Percentiles rank a stretch among this genome's conserved stretches.
phyloP scores from a whole-genome alignment of 2,329 filamentous ascomycete genomes.

The Exophiala lecanii-corni region DNA sequence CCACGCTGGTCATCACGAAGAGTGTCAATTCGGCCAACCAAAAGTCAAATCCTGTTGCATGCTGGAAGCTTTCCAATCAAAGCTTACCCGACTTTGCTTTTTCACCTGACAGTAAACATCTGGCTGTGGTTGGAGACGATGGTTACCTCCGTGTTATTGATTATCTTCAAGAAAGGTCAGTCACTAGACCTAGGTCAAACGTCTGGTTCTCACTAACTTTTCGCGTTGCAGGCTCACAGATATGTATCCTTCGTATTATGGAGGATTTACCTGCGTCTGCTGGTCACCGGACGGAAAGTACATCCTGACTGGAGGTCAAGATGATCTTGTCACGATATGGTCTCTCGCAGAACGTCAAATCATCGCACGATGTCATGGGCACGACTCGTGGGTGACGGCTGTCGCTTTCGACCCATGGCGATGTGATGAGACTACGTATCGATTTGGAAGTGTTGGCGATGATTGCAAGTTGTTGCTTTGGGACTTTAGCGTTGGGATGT shows the following conservation, averaged over 20 bases:
- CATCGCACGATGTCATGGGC: slow-evolving; percentile 87
- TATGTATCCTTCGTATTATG: slow-evolving; percentile 87
- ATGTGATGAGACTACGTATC: slow-evolving; percentile 91
- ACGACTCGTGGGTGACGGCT: slow-evolving; percentile 90
- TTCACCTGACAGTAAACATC: slow-evolving; percentile 78
- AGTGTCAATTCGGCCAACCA: slow-evolving; percentile 92
- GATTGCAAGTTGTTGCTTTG: slow-evolving; percentile 86
- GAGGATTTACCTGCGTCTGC: slow-evolving; percentile 85
- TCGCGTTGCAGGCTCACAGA: slow-evolving; percentile 63
- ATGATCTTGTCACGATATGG: slow-evolving; percentile 96
- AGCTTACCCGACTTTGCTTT: slow-evolving; percentile 88
- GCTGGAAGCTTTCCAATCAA: slow-evolving; percentile 89
- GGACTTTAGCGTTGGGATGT: slow-evolving; percentile 97
- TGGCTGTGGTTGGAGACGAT: slow-evolving; percentile 89
- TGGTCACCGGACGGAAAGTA: slow-evolving; percentile 98
- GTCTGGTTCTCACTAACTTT: slow-evolving; percentile 18
- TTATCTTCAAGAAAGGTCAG: slow-evolving; percentile 79
- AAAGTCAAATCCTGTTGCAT: slow-evolving; percentile 84
- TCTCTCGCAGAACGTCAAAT: slow-evolving; percentile 76
- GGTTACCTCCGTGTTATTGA: slow-evolving; percentile 86
- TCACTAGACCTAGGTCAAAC: background rate
- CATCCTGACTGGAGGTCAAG: slow-evolving; percentile 88
- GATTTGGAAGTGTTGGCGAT: slow-evolving; percentile 93
- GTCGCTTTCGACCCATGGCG: slow-evolving; percentile 96
- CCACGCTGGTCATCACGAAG: slow-evolving; percentile 68